Evolutionary conservation across 768 basidiomycete genomes (phyloP).

Genomic region (Macrolepiota fuliginosa): DNA sequence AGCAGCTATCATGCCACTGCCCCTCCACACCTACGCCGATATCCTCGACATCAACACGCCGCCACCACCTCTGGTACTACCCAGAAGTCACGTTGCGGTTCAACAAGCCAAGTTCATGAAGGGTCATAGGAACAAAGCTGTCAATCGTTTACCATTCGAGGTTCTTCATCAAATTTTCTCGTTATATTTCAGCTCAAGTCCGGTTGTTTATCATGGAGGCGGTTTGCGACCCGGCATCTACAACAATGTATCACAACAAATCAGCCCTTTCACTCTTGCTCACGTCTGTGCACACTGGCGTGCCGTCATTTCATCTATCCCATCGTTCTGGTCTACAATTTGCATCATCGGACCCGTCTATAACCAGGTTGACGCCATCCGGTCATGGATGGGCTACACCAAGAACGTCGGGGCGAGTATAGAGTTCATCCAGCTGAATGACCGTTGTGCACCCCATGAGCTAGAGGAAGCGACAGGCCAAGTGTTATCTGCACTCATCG

Average conservation of each 20-base stretch:
- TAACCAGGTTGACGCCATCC: background rate
- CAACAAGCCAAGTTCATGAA: background rate
- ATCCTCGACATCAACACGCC: background rate
- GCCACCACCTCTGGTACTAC: background rate
- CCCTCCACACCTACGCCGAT: background rate
- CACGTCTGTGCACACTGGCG: conserved; percentile 4
- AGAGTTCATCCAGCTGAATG: background rate
- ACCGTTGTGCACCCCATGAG: background rate
- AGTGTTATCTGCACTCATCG: background rate
- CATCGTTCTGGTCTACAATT: background rate
- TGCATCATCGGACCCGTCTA: background rate
- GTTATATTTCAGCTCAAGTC: background rate
- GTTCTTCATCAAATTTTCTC: background rate
- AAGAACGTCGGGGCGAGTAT: background rate
- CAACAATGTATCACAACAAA: background rate
- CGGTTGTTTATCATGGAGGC: background rate
- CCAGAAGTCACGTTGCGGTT: background rate
- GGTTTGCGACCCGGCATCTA: background rate
- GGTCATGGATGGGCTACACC: background rate
- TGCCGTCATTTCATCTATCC: background rate
- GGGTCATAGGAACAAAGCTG: background rate
- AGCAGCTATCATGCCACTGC: background rate
- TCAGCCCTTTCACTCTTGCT: background rate
- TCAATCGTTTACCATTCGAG: background rate
- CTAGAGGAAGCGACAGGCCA: background rate